phyloP scores from a whole-genome alignment of 2,329 filamentous ascomycete species.

The Ophiobolus disseminans region DNA sequence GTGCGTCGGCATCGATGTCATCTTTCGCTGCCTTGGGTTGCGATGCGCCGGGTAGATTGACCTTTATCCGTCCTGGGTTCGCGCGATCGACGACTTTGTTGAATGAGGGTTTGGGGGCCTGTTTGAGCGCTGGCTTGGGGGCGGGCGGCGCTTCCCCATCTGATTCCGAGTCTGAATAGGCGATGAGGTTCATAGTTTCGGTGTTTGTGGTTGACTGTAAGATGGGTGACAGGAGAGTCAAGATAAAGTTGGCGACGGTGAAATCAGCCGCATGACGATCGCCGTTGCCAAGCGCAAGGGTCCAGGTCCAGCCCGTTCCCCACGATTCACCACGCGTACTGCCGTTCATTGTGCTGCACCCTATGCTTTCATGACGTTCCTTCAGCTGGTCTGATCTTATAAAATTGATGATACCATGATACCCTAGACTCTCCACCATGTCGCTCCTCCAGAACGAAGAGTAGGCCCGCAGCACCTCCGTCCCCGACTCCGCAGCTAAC shows the following conservation, averaged over 20 bases:
- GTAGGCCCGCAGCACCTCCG: constrained; percentile 34
- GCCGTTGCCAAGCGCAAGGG: constrained; percentile 28
- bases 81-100: constrained; percentile 82
- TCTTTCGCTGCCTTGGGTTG: constrained; percentile 48
- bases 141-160: constrained; percentile 62
- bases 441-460: constrained; percentile 56
- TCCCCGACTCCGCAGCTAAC: constrained; percentile 25
- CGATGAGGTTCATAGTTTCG: constrained; percentile 73
- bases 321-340: constrained; percentile 10
- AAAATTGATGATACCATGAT: constrained; percentile 25
- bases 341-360: background rate
- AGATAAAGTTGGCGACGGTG: constrained; percentile 17
- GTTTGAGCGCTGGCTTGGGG: constrained; percentile 51
- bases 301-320: no score
- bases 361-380: constrained; percentile 18
- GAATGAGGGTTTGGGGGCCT: constrained; percentile 65
- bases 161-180: constrained; percentile 81
- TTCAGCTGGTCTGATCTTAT: constrained; percentile 45
- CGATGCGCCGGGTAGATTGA: constrained; percentile 72
- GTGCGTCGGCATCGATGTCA: constrained; percentile 51
- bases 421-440: constrained; percentile 37
- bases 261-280: constrained; percentile 22
- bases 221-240: constrained; percentile 3
- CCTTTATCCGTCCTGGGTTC: constrained; percentile 82
- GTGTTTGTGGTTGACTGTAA: constrained; percentile 5